phyloP scores from a whole-genome alignment of 352 stramenopile species.

The Saprolegnia parasitica region DNA sequence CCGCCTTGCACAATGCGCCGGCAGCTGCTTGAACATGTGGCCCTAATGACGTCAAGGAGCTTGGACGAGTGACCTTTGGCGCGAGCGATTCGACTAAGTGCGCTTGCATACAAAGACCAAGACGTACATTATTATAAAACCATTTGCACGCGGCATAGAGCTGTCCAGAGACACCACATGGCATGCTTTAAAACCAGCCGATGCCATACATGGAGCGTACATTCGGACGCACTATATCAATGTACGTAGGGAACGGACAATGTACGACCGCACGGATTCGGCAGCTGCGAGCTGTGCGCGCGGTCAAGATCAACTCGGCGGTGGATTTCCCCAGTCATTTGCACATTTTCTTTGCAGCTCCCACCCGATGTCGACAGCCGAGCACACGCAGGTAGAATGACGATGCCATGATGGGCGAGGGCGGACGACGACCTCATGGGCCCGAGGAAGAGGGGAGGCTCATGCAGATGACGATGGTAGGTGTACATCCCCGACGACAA shows the following conservation, averaged over 20 bases:
- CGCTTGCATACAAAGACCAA: background rate
- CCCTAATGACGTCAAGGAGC: background rate
- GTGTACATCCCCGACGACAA: conserved; percentile 77
- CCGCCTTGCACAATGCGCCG: background rate
- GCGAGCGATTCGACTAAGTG: background rate
- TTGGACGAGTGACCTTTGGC: conserved; percentile 3
- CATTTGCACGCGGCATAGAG: background rate
- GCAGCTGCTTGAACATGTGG: conserved; percentile 16
- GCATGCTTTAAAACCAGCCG: no score
- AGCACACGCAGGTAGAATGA: conserved; percentile 11
- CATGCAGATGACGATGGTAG: conserved; percentile 33
- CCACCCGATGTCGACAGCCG: conserved; percentile 10
- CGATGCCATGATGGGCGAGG: background rate
- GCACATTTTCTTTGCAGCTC: conserved; percentile 6
- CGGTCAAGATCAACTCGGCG: background rate
- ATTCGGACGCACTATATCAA: background rate
- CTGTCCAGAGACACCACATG: background rate
- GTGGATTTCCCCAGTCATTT: conserved; percentile 20
- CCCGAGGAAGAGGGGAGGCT: background rate
- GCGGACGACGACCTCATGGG: no score
- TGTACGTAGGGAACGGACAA: background rate
- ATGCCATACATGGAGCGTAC: background rate
- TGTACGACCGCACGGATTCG: background rate
- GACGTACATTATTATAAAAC: background rate
- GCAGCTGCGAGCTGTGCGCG: background rate